Evolutionary conservation across 805 yeast species (phyloP).

Genomic region (Candida railenensis): DNA sequence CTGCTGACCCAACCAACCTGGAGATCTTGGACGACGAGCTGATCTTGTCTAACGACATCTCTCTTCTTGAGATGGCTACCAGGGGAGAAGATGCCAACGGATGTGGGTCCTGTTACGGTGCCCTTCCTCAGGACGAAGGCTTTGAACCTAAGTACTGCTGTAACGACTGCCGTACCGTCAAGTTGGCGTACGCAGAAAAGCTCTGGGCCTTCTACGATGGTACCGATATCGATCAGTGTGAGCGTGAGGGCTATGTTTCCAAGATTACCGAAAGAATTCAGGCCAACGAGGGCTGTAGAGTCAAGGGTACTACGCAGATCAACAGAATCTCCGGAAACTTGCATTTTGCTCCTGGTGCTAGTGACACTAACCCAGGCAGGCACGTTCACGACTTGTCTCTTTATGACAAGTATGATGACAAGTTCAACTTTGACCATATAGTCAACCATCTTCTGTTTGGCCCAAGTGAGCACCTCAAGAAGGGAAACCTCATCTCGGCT

Average conservation of each 20-base stretch:
- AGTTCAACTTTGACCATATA: slow-evolving; percentile 72
- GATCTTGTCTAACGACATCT: slow-evolving; percentile 20
- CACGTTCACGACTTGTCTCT: slow-evolving; percentile 87
- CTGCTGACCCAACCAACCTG: slow-evolving; percentile 35
- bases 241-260: slow-evolving; percentile 79
- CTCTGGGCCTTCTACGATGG: slow-evolving; percentile 95
- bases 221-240: slow-evolving; percentile 84
- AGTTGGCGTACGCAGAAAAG: slow-evolving; percentile 68
- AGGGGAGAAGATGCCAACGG: slow-evolving; percentile 23
- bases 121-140: slow-evolving; percentile 53
- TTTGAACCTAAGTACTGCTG: slow-evolving; percentile 55
- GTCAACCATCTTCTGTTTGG: slow-evolving; percentile 88
- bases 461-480: slow-evolving; percentile 29
- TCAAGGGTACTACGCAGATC: slow-evolving; percentile 74
- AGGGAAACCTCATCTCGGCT: slow-evolving; percentile 9
- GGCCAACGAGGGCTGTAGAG: slow-evolving; percentile 77
- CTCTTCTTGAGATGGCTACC: slow-evolving; percentile 27
- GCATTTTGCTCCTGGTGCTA: slow-evolving; percentile 95
- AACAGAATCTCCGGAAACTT: slow-evolving; percentile 87
- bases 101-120: slow-evolving; percentile 93
- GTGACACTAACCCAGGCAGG: slow-evolving; percentile 53
- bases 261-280: slow-evolving; percentile 54
- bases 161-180: slow-evolving; percentile 80
- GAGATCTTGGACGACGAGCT: slow-evolving; percentile 29
- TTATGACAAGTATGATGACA: slow-evolving; percentile 52